Conservation (phyloP, 805 yeast genomes). For the Yarrowia divulgata region DNA sequence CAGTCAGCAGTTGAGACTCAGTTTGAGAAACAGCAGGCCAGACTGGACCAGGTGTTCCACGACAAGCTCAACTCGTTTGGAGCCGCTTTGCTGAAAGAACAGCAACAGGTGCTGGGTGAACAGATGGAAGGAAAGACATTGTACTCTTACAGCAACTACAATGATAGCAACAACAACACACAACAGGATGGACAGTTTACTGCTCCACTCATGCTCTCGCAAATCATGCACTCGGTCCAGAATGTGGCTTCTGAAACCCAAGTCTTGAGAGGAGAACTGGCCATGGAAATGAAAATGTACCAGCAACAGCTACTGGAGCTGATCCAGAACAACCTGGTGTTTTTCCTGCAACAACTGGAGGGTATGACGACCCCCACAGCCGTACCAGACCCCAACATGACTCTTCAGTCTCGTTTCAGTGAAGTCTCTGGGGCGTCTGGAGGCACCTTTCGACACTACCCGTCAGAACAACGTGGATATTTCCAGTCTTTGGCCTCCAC, state of each 20-base stretch:
- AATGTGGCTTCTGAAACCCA: constrained; percentile 41
- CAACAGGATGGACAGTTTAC: background rate
- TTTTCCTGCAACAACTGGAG: background rate
- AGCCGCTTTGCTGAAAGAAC: constrained; percentile 1
- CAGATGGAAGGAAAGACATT: background rate
- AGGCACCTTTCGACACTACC: constrained; percentile 4
- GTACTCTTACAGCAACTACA: background rate
- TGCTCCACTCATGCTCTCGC: background rate
- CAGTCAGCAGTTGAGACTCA: background rate
- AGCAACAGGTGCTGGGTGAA: background rate
- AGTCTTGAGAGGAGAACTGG: constrained; percentile 19
- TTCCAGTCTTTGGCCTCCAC: background rate
- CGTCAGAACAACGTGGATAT: background rate
- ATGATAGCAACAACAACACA: background rate
- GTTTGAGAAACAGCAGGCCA: constrained; percentile 1
- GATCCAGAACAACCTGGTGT: constrained; percentile 11
- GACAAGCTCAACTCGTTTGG: constrained; percentile 27
- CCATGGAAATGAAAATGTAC: constrained; percentile 30
- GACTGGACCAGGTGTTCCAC: constrained; percentile 1
- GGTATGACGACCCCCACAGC: background rate
- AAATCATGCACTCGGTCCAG: constrained; percentile 11
- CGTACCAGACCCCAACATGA: background rate
- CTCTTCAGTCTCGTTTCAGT: background rate
- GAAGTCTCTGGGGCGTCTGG: background rate
- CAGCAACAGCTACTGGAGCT: constrained; percentile 26